Percentiles rank a stretch among this genome's conserved stretches.
phyloP scores from a whole-genome alignment of 139 green algal genomes.

The Gonium pectorale region DNA sequence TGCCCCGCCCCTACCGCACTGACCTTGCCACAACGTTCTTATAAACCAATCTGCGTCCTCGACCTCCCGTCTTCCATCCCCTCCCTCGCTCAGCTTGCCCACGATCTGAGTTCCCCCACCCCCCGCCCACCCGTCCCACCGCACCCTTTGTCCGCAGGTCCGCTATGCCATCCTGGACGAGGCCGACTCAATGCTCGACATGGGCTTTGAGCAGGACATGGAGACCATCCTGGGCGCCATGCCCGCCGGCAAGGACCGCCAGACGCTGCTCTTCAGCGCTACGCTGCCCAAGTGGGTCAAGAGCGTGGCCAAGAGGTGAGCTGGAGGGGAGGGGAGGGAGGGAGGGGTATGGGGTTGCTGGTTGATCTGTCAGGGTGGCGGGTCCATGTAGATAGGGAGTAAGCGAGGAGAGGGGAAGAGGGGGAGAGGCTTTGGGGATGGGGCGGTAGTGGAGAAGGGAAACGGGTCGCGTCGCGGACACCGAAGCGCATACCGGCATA shows the following conservation, averaged over 20 bases:
- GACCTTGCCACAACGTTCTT: too few relatives aligned
- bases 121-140: too few relatives aligned
- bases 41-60: too few relatives aligned
- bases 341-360: neutral
- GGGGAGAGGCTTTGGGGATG: too few relatives aligned
- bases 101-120: neutral
- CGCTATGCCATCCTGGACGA: slow-evolving; percentile 96
- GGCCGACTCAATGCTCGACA: slow-evolving; percentile 97
- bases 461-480: too few relatives aligned
- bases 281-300: slow-evolving; percentile 97
- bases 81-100: neutral
- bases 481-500: too few relatives aligned
- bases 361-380: too few relatives aligned
- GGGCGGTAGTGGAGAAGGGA: too few relatives aligned
- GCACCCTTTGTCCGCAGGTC: slow-evolving; percentile 71
- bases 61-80: too few relatives aligned
- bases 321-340: neutral
- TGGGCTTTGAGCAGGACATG: slow-evolving; percentile 99
- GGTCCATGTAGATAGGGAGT: too few relatives aligned
- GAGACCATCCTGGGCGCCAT: slow-evolving; percentile 71
- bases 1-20: too few relatives aligned
- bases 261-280: slow-evolving; percentile 98
- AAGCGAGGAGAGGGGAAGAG: too few relatives aligned
- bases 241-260: slow-evolving; percentile 70
- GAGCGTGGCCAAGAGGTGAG: slow-evolving; percentile 74